Evolutionary conservation across 2,329 filamentous ascomycete genomes (phyloP).

Genomic region (Sporothrix brasiliensis): DNA sequence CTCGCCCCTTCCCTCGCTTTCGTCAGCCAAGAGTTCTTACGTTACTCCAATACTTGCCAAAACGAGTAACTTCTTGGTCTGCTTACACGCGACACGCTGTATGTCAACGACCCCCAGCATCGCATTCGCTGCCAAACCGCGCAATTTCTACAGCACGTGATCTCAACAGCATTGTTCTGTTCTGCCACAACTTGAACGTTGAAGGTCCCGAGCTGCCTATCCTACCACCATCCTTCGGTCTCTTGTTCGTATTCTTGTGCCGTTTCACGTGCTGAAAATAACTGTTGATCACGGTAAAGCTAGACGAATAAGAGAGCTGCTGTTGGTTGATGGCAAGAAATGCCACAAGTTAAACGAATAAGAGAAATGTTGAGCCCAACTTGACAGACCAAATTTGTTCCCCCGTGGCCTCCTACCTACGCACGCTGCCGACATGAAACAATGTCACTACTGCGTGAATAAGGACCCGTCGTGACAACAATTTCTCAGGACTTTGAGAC

Average conservation of each 20-base stretch:
- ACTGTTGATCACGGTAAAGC: neutral
- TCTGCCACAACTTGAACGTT: too few species aligned
- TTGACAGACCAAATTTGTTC: neutral
- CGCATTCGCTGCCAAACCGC: slow-evolving; percentile 9
- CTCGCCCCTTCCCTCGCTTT: neutral
- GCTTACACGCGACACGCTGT: neutral
- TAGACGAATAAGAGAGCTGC: slow-evolving; percentile 10
- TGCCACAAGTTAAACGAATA: slow-evolving; percentile 6
- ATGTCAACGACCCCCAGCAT: neutral
- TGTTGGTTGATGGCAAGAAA: too few species aligned
- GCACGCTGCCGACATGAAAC: neutral
- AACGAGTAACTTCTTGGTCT: slow-evolving; percentile 6
- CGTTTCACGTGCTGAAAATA: neutral
- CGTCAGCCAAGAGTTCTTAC: neutral
- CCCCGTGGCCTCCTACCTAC: neutral
- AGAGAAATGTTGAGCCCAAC: neutral
- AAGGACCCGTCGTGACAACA: neutral
- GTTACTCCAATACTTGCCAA: slow-evolving; percentile 13
- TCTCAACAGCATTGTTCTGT: slow-evolving; percentile 14
- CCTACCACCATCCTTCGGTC: neutral
- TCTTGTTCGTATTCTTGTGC: slow-evolving; percentile 20
- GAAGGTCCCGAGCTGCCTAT: neutral
- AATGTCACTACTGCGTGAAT: neutral
- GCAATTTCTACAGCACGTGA: slow-evolving; percentile 14
- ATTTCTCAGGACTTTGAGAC: neutral